These are phyloP conservation scores for Sporobolomyces roseus DNA, from an alignment of 768 basidiomycete genomes.

Conservation along the genomic window DNA sequence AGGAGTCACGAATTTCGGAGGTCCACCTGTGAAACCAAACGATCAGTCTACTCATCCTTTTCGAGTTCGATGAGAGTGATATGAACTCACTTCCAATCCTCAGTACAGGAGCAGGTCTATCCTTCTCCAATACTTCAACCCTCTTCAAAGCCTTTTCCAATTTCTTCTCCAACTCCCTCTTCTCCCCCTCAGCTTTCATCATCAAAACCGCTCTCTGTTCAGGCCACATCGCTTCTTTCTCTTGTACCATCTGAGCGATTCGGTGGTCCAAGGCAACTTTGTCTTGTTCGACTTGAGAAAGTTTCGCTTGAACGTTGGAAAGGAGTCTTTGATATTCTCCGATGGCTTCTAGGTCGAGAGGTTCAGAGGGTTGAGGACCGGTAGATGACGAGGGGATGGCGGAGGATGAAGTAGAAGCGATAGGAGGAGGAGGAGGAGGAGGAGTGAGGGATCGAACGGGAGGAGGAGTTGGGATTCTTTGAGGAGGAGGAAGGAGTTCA, in stretches of 20 bases:
- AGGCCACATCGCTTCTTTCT: constrained; percentile 2
- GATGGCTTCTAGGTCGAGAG: neutral
- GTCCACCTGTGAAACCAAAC: neutral
- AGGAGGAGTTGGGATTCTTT: too few species aligned
- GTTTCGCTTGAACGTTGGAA: neutral
- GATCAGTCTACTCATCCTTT: neutral
- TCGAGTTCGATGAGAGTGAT: neutral
- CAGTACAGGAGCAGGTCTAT: constrained; percentile 1
- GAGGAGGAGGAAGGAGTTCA: neutral
- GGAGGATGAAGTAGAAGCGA: neutral
- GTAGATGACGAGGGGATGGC: neutral
- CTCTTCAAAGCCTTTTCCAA: constrained; percentile 11
- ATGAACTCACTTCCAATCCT: constrained; percentile 6
- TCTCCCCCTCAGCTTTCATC: neutral
- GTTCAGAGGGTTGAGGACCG: neutral
- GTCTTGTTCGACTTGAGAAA: neutral
- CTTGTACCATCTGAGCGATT: neutral
- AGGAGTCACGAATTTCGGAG: neutral
- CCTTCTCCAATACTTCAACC: constrained; percentile 8
- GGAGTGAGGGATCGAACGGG: too few species aligned
- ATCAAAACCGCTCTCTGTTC: neutral
- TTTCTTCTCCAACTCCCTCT: constrained; percentile 2
- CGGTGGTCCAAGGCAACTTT: neutral
- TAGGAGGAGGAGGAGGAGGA: neutral
- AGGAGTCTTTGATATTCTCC: neutral